Base-by-base conservation (phyloP, 371 early-diverging fungal species). In the Mucor piriformis region DNA sequence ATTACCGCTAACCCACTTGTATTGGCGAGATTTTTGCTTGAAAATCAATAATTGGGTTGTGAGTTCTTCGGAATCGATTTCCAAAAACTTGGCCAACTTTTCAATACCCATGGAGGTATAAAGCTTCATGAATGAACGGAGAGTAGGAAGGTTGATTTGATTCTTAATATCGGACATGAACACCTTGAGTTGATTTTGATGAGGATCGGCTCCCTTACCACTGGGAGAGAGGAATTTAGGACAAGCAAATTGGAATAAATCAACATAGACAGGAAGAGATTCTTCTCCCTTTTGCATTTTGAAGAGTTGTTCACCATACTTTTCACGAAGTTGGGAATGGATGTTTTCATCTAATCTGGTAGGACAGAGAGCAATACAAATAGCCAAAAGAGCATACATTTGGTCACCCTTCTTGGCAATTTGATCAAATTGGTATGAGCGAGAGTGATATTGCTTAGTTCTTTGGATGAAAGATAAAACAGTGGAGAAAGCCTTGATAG, bases 141-240 rank as follows among this genome's bases (percentile, higher is more conserved):
- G 82, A 21, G 91, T 92, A 47, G 96, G 92, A 42, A 95, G 83
- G 48, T 88, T 77, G 46, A 92, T 83, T 74, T 95, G 95, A 70
- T 92, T 85, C 20, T 85, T 80, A 32, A 95, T 94, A 67, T 95
- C 94, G 42, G 83, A 70, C 66, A 93, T 67, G 69, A 96, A 97
- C 56, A 92, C 84, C 79, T 86, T 88, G 68, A 87, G 77, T 74
- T 96, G 95, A 70, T 88, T 91, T 48, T 78, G 77, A 34, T 86
- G 83, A 20, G 88, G 91, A 64, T 92, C 91, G 42, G 33, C 43
- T 27, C 50, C 68, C 72, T 73, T 66, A 37, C 91, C 86, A 43
- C 83, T 90, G 51, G 95, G 94, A 34, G 89, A 87, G 59, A 97
- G 93, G 74, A 96, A 97, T 75, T 94, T 94, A 63, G 97, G 97